phyloP scores from a whole-genome alignment of 768 basidiomycete genomes.

The Lactarius trivialis region DNA sequence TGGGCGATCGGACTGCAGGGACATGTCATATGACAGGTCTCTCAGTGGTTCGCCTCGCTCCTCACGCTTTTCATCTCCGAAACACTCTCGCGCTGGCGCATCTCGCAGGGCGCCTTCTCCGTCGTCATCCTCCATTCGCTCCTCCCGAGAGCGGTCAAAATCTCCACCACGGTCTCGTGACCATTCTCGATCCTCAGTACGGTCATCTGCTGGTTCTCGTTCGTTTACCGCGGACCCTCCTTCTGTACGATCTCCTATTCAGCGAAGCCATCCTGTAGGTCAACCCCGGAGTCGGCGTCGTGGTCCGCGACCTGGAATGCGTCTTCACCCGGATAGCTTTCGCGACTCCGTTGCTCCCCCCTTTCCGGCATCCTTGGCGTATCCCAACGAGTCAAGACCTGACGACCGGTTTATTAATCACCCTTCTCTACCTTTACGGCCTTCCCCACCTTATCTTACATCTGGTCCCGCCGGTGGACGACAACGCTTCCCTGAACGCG shows the following conservation, averaged over 20 bases:
- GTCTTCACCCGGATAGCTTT: conserved; percentile 8
- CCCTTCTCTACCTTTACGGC: conserved; percentile 21
- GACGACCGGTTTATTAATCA: conserved; percentile 14
- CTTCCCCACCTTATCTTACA: conserved; percentile 6
- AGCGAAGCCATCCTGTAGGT: conserved; percentile 17
- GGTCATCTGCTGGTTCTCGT: conserved; percentile 53
- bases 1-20: conserved; percentile 17
- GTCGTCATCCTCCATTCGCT: conserved; percentile 30
- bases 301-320: neutral
- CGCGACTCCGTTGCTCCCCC: neutral
- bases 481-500: conserved; percentile 6
- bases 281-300: conserved; percentile 8
- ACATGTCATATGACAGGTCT: conserved; percentile 16
- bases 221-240: conserved; percentile 21
- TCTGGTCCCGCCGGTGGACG: conserved; percentile 4
- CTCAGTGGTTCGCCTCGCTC: conserved; percentile 19
- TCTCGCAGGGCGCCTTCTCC: conserved; percentile 19
- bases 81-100: conserved; percentile 17
- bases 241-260: conserved; percentile 8
- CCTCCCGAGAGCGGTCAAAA: conserved; percentile 31
- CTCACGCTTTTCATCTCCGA: conserved; percentile 21
- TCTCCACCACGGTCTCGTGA: conserved; percentile 25
- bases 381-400: conserved; percentile 7
- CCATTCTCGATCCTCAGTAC: conserved; percentile 40
- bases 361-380: neutral